These are phyloP conservation scores for Arthrobotrys megalospora DNA, from an alignment of 2,329 filamentous ascomycete species.

Conservation along the genomic window DNA sequence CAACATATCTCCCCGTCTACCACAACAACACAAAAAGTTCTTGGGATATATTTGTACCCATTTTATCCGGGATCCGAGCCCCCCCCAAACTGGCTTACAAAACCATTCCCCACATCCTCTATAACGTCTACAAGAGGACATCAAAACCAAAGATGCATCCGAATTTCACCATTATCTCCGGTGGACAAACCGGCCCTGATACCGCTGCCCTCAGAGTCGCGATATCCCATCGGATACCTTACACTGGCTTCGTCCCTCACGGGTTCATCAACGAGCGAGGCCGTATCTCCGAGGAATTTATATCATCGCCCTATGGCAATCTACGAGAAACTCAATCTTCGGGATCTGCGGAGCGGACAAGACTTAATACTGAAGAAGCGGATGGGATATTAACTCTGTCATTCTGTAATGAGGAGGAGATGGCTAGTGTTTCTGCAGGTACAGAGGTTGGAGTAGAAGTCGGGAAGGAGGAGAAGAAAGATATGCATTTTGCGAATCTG, in stretches of 20 bases:
- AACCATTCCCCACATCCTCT: neutral
- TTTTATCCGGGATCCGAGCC: slow-evolving; percentile 8
- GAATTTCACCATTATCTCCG: slow-evolving; percentile 56
- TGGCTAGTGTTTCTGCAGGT: slow-evolving; percentile 30
- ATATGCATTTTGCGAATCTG: slow-evolving; percentile 55
- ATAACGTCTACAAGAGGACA: neutral
- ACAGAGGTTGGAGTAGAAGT: slow-evolving; percentile 39
- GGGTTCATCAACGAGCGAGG: slow-evolving; percentile 55
- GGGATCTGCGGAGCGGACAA: slow-evolving; percentile 40
- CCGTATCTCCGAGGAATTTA: slow-evolving; percentile 39
- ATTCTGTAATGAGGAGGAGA: slow-evolving; percentile 34
- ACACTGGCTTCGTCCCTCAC: slow-evolving; percentile 49
- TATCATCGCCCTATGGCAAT: slow-evolving; percentile 40
- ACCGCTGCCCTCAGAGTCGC: slow-evolving; percentile 53
- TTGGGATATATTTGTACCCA: slow-evolving; percentile 1
- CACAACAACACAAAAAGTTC: slow-evolving; percentile 23
- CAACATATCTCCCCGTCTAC: neutral
- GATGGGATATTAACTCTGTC: slow-evolving; percentile 55
- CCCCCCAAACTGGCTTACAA: neutral
- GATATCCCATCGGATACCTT: slow-evolving; percentile 44
- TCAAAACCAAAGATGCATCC: slow-evolving; percentile 38
- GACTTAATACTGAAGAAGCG: slow-evolving; percentile 44
- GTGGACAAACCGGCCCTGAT: slow-evolving; percentile 55
- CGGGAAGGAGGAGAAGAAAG: slow-evolving; percentile 28
- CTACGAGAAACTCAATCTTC: slow-evolving; percentile 39